Conservation (phyloP, 2,329 filamentous ascomycete genomes). For the Colletotrichum echinochloae region DNA sequence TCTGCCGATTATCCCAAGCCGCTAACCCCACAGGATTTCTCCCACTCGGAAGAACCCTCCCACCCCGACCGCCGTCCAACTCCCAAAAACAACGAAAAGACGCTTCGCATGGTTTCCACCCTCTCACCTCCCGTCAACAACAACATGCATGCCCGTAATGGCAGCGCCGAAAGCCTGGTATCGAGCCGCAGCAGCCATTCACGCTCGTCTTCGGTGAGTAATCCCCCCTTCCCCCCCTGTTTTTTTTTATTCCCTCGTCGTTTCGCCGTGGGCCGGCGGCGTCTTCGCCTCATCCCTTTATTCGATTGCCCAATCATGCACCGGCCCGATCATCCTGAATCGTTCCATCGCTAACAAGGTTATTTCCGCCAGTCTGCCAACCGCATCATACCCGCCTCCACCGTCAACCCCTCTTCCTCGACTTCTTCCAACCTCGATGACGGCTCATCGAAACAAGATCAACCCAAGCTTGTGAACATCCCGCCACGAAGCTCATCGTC, state of each 20-base stretch:
- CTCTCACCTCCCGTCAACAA: conserved; percentile 44
- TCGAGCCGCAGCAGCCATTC: conserved; percentile 71
- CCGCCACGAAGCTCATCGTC: conserved; percentile 73
- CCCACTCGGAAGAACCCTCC: conserved; percentile 47
- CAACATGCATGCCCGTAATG: conserved; percentile 58
- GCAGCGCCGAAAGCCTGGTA: conserved; percentile 74
- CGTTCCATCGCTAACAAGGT: conserved; percentile 61
- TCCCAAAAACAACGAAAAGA: conserved; percentile 50
- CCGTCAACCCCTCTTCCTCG: conserved; percentile 65
- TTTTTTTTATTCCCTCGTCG: not conserved
- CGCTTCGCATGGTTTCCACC: conserved; percentile 51
- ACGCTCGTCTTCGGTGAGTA: conserved; percentile 74
- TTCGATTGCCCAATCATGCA: conserved; percentile 59
- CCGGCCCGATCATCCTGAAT: conserved; percentile 45
- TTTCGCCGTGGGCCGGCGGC: not conserved
- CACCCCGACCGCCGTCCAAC: conserved; percentile 39
- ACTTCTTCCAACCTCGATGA: conserved; percentile 59
- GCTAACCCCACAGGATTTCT: conserved; percentile 52
- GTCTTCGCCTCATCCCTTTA: conserved; percentile 27
- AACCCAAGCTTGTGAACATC: conserved; percentile 67
- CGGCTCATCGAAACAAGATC: conserved; percentile 62
- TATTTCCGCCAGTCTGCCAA: conserved; percentile 67
- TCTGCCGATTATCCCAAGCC: conserved; percentile 56
- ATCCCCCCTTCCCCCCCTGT: not conserved
- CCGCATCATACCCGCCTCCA: conserved; percentile 67